Evolutionary conservation across 306 rosid genomes (phyloP).

Genomic region (Hippophae tibetana): DNA sequence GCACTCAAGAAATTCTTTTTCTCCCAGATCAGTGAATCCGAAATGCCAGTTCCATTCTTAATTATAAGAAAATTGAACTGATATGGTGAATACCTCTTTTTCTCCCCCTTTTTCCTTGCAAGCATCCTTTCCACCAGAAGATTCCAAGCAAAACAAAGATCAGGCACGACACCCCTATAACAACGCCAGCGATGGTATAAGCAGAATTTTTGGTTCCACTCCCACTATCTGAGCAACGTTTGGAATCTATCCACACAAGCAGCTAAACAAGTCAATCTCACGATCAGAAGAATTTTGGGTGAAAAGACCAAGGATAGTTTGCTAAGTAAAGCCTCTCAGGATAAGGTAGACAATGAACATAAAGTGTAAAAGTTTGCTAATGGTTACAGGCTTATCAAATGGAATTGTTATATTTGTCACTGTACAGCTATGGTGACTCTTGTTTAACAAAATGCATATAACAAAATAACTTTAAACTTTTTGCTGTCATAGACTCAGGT

Average conservation of each 20-base stretch:
- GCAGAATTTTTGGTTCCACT: conserved; percentile 20
- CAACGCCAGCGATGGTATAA: conserved; percentile 23
- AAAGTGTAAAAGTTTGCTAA: neutral
- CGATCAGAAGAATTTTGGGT: neutral
- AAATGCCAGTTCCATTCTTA: neutral
- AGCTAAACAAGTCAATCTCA: neutral
- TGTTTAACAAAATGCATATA: neutral
- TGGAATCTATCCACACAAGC: conserved; percentile 28
- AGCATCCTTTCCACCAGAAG: conserved; percentile 43
- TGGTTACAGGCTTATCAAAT: neutral
- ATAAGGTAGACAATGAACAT: neutral
- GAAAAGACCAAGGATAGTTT: neutral
- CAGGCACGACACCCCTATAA: conserved; percentile 33
- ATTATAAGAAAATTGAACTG: conserved; percentile 6
- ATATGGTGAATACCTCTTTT: conserved; percentile 23
- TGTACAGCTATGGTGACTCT: neutral
- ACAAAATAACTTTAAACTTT: neutral
- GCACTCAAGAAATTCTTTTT: too few species aligned
- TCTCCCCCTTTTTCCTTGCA: conserved; percentile 18
- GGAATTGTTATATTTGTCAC: neutral
- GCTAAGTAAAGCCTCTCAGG: neutral
- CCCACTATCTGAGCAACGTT: conserved; percentile 31
- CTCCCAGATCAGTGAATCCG: too few species aligned
- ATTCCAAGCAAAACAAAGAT: conserved; percentile 33
- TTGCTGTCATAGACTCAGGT: neutral